These are phyloP conservation scores for Halophytophthora polymorphica DNA, from an alignment of 352 stramenopile species.

Conservation along the genomic window DNA sequence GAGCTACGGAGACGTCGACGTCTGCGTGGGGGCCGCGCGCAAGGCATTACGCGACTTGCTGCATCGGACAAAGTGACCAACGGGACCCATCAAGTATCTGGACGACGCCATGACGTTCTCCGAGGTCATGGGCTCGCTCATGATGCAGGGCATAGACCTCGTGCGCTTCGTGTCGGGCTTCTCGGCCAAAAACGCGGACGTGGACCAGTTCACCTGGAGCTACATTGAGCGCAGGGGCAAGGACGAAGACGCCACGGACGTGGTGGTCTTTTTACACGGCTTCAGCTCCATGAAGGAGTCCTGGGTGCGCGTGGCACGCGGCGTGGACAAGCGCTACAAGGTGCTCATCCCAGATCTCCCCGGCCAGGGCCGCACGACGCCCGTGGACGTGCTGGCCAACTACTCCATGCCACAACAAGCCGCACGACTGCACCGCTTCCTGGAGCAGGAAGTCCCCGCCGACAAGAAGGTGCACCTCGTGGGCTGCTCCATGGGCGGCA, in stretches of 20 bases:
- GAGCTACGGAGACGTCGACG: too few species aligned
- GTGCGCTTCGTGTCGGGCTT: slow-evolving; percentile 55
- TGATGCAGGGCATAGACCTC: slow-evolving; percentile 45
- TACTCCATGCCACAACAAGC: slow-evolving; percentile 59
- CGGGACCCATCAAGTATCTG: too few species aligned
- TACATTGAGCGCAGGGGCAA: slow-evolving; percentile 62
- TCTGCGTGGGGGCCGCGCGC: too few species aligned
- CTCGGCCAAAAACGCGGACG: slow-evolving; percentile 31
- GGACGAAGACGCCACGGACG: slow-evolving; percentile 34
- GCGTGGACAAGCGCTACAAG: slow-evolving; percentile 49
- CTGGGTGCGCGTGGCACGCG: slow-evolving; percentile 48
- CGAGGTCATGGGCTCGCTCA: slow-evolving; percentile 19
- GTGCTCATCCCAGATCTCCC: slow-evolving; percentile 71
- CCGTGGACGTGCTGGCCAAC: slow-evolving; percentile 35
- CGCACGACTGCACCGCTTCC: slow-evolving; percentile 49
- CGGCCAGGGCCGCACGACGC: slow-evolving; percentile 59
- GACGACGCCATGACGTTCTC: neutral
- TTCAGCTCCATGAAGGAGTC: slow-evolving; percentile 75
- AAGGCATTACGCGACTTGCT: too few species aligned
- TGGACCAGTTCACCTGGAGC: slow-evolving; percentile 67
- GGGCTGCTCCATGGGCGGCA: slow-evolving; percentile 75
- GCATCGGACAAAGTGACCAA: too few species aligned
- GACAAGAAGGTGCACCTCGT: slow-evolving; percentile 69
- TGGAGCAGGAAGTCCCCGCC: slow-evolving; percentile 40
- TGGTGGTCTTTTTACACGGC: slow-evolving; percentile 67